phyloP scores from a whole-genome alignment of 73 alveolate species.

The Tetrahymena borealis region DNA sequence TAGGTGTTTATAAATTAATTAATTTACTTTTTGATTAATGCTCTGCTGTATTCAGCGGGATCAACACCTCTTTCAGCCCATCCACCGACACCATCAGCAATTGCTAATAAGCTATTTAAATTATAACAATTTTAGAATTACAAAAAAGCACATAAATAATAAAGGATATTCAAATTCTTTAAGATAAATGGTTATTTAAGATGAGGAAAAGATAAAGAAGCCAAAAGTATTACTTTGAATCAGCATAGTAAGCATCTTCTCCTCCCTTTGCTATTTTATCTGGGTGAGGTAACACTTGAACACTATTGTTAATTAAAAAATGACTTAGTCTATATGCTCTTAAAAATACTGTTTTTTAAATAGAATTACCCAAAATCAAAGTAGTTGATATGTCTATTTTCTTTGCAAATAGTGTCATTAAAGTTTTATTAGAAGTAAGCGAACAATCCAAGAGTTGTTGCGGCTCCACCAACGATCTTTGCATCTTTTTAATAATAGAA shows the following conservation, averaged over 20 bases:
- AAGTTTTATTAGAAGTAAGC: neutral
- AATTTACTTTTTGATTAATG: slow-evolving; percentile 31
- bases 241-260: slow-evolving; percentile 72
- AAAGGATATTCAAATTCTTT: neutral
- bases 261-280: slow-evolving; percentile 66
- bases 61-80: slow-evolving; percentile 77
- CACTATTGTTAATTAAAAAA: neutral
- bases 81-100: slow-evolving; percentile 88
- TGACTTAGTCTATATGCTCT: neutral
- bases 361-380: neutral
- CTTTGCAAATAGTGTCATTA: neutral
- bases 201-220: neutral
- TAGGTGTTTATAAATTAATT: no score
- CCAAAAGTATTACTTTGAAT: neutral
- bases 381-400: neutral
- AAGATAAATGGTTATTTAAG: neutral
- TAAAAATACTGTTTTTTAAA: neutral
- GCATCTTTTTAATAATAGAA: neutral
- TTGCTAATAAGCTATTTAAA: slow-evolving; percentile 42
- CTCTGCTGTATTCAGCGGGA: slow-evolving; percentile 66
- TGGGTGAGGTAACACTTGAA: slow-evolving; percentile 50
- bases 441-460: neutral
- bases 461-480: neutral
- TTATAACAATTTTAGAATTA: neutral
- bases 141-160: neutral